Evolutionary conservation across 2,329 filamentous ascomycete genomes (phyloP).

Genomic region (Ophiostoma sp.): DNA sequence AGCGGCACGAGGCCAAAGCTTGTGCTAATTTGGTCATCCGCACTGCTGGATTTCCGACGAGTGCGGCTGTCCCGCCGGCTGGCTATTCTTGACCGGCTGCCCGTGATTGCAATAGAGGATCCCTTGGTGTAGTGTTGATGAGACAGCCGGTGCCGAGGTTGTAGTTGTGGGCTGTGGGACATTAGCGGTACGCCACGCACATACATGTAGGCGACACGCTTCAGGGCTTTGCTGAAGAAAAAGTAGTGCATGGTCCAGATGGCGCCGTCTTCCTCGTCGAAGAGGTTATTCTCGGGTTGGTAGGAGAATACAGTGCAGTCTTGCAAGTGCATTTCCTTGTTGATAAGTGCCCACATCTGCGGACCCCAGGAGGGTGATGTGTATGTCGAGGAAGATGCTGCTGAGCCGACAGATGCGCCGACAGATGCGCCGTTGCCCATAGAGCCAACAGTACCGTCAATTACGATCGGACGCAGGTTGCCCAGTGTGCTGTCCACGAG

Average conservation of each 20-base stretch:
- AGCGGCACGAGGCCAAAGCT: conserved; percentile 3
- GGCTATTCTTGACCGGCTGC: conserved; percentile 16
- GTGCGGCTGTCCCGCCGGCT: conserved; percentile 23
- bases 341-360: conserved; percentile 84
- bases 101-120: conserved; percentile 22
- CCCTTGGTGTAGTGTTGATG: conserved; percentile 20
- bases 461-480: conserved; percentile 66
- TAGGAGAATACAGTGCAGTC: conserved; percentile 89
- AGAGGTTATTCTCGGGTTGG: conserved; percentile 81
- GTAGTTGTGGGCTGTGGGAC: conserved; percentile 52
- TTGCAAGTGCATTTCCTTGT: conserved; percentile 88
- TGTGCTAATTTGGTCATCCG: conserved; percentile 8
- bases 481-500: conserved; percentile 81
- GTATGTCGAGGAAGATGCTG: conserved; percentile 28
- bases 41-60: conserved; percentile 13
- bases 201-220: conserved; percentile 91
- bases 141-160: conserved; percentile 30
- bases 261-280: conserved; percentile 83
- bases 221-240: conserved; percentile 90
- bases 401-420: conserved; percentile 14
- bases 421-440: conserved; percentile 29
- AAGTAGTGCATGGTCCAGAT: conserved; percentile 97
- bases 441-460: conserved; percentile 38
- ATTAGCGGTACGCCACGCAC: conserved; percentile 80
- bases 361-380: conserved; percentile 71